Evolutionary conservation across 345 rosid genomes (phyloP), one percentile per base, ranked within the genome.

Genomic region (Capsella bursapastoris): DNA sequence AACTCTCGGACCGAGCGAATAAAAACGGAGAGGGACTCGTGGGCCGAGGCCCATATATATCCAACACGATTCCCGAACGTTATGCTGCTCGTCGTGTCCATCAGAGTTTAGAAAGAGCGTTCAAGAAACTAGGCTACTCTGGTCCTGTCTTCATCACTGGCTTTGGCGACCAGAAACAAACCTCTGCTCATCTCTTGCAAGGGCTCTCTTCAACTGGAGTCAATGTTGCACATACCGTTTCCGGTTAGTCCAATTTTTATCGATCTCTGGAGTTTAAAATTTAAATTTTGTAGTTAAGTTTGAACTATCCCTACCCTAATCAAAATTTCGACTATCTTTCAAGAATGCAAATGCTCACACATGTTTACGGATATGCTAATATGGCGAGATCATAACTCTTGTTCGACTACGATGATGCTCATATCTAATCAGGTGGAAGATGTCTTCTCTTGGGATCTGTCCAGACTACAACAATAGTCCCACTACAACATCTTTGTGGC

Each of bases 171-270:
- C 35, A 32, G 7, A 32, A 6, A 32, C 35, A 5, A 32, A 32
- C 35, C 35, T 45, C 73, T 70, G 8, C 5, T 1, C 35, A 44
- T 9, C 3, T 31, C 45, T 44, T 57, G 13, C 73, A 9, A 55
- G 9, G 38, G 38, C 38, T 35, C 38, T 35, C 38, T 35, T 35
- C 38, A 8, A 35, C 9, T 35, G 38, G 65, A 69, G 34, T 69
- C 44, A 14, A 5, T 69, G 9, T 69, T 69, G 53, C 63, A 55
- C 64, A 68, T 53, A 27, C 62, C 61, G 28, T 0, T 3, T 10
- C 40, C n/a, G 28, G 57, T 65, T 65, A 65, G 47, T 65, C 57
- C 27, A 6, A 16, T 6, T 31, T 8, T 12, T 52, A 27, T 29
- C 32, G 32, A 29, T 29, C 32, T 29, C 4, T 52, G 11, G 4